phyloP scores from a whole-genome alignment of 768 basidiomycete genomes.

The Candolleomyces aberdarensis region DNA sequence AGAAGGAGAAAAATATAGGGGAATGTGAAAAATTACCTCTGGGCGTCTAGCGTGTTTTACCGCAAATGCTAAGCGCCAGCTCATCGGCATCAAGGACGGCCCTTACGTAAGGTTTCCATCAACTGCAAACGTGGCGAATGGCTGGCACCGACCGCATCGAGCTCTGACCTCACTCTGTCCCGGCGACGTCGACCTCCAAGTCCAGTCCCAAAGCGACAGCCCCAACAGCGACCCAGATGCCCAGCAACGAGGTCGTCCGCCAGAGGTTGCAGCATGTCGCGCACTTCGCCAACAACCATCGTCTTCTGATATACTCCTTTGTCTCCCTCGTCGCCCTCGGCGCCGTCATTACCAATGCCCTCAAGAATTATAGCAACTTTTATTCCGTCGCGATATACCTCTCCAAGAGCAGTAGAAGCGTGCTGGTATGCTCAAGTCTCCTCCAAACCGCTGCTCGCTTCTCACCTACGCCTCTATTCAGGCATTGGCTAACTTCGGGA shows the following conservation, averaged over 20 bases:
- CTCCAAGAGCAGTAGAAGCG: constrained; percentile 90
- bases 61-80: too few relatives aligned
- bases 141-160: neutral
- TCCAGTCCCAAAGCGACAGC: neutral
- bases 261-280: constrained; percentile 50
- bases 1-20: neutral
- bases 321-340: constrained; percentile 68
- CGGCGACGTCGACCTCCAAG: neutral
- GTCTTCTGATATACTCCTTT: constrained; percentile 65
- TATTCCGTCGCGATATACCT: constrained; percentile 91
- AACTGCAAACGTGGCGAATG: neutral
- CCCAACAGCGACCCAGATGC: constrained; percentile 31
- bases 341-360: constrained; percentile 73
- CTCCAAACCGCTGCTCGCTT: constrained; percentile 5
- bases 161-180: neutral
- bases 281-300: constrained; percentile 53
- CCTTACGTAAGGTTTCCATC: too few relatives aligned
- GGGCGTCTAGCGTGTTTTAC: too few relatives aligned
- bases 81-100: too few relatives aligned
- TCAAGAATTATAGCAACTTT: constrained; percentile 85
- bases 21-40: neutral
- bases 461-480: constrained; percentile 34
- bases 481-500: constrained; percentile 85
- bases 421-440: constrained; percentile 58
- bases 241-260: constrained; percentile 46